phyloP scores from a whole-genome alignment of 2,329 filamentous ascomycete genomes.

The Fusarium nisikadoi region DNA sequence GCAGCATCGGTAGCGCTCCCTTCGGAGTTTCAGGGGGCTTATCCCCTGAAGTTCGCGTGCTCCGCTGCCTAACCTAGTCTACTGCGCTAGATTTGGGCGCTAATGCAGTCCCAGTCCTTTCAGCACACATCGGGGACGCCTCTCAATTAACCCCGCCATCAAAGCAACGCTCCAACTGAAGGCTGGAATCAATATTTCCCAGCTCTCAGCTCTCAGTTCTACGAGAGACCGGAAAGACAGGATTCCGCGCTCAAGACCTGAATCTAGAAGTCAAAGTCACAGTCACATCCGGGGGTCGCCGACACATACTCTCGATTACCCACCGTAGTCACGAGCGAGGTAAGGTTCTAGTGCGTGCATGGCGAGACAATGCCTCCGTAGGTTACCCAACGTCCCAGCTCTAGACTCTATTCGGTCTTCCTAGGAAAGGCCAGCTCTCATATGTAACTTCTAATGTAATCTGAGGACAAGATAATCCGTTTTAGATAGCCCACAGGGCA shows the following conservation, averaged over 20 bases:
- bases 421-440: too few species aligned
- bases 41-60: background rate
- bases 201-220: background rate
- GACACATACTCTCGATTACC: background rate
- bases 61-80: background rate
- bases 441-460: too few species aligned
- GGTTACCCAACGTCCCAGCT: too few species aligned
- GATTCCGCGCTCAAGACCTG: accelerated
- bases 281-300: background rate
- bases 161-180: background rate
- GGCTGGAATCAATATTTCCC: background rate
- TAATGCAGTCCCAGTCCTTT: background rate
- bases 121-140: background rate
- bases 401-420: too few species aligned
- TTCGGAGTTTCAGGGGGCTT: background rate
- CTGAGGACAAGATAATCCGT: too few species aligned
- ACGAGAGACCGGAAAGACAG: accelerated
- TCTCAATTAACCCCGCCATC: background rate
- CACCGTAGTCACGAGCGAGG: background rate
- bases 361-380: background rate
- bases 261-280: background rate
- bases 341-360: background rate
- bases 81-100: accelerated
- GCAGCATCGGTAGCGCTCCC: background rate
- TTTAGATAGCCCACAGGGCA: too few species aligned